These are phyloP conservation scores for Fraxinus baroniana DNA, from an alignment of 305 asterid genomes.

Conservation along the genomic window DNA sequence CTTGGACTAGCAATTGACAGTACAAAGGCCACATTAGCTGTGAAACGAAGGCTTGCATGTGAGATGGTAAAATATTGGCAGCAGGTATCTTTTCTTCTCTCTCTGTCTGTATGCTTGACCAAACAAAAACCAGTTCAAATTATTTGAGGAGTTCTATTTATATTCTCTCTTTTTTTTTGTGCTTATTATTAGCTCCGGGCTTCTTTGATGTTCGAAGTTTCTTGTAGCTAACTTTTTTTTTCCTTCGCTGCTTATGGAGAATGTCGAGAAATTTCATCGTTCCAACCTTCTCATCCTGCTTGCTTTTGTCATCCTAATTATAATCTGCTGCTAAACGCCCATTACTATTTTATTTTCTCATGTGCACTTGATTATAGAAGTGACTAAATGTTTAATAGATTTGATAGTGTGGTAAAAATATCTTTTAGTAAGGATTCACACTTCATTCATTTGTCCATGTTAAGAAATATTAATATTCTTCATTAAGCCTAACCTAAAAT, in stretches of 20 bases:
- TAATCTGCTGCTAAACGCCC: not conserved
- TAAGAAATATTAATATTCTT: not conserved
- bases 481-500: not conserved
- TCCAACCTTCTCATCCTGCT: not conserved
- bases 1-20: constrained; percentile 99
- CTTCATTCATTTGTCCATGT: not conserved
- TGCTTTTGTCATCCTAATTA: not conserved
- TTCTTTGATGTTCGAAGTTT: not conserved
- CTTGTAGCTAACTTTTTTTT: not conserved
- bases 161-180: not conserved
- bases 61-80: constrained; percentile 99
- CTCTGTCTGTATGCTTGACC: constrained; percentile 11
- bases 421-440: not conserved
- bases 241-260: not conserved
- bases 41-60: constrained; percentile 95
- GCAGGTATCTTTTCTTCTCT: constrained; percentile 56
- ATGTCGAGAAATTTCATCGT: not conserved
- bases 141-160: not conserved
- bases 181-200: not conserved
- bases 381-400: not conserved
- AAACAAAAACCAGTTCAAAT: not conserved
- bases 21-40: constrained; percentile 94
- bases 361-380: not conserved
- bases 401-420: not conserved
- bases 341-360: not conserved